phyloP scores from a whole-genome alignment of 495 filamentous ascomycete species.

The Podospora pseudoanserina region DNA sequence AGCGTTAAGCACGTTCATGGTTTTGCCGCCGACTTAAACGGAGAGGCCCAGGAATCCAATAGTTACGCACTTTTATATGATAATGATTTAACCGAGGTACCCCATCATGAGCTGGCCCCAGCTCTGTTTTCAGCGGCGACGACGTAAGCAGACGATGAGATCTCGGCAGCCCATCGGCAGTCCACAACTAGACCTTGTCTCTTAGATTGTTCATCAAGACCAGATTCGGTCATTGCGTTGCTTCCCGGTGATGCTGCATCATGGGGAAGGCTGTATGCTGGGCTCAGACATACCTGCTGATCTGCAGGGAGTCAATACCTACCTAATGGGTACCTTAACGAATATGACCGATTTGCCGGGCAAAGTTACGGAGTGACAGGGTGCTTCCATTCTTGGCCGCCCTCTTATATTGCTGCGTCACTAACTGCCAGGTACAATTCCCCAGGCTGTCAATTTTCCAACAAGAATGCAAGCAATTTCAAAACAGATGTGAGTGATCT shows the following conservation, averaged over 20 bases:
- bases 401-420: neutral
- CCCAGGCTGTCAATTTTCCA: neutral
- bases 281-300: neutral
- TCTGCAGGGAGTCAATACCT: neutral
- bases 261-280: neutral
- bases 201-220: neutral
- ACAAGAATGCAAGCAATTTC: neutral
- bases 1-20: neutral
- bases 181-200: neutral
- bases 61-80: neutral
- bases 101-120: neutral
- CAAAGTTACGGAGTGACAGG: neutral
- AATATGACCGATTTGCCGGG: neutral
- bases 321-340: neutral
- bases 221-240: neutral
- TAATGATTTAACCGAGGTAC: neutral
- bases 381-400: neutral
- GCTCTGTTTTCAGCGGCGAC: neutral
- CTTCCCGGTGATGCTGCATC: neutral
- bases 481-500: neutral
- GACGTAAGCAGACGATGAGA: neutral
- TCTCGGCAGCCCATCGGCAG: neutral
- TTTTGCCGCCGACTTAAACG: neutral
- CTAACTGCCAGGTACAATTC: neutral
- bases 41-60: conserved; percentile 5